Evolutionary conservation across 2,329 filamentous ascomycete genomes (phyloP), one percentile per base, ranked within the genome.

Genomic region (Penicillium sp.): DNA sequence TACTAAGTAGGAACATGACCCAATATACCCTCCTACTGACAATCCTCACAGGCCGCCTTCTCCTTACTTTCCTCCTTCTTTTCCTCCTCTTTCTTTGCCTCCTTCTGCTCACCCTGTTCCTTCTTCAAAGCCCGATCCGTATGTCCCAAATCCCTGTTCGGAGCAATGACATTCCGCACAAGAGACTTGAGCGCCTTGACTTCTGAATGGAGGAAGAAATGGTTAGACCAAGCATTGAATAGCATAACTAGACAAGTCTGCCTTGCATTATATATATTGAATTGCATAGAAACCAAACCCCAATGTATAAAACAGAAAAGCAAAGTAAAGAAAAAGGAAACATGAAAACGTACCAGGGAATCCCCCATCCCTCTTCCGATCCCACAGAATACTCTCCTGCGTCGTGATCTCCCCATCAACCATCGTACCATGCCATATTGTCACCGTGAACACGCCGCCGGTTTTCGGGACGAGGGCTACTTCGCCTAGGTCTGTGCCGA

Each of bases 121-220:
- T 68, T 69, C 58, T 68, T 72, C 62, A 78, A 64, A 1, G 76
- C 76, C 54, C 85, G 80, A 73, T 93, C 89, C 25, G 91, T 88
- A 76, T 97, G 93, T 0, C 93, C 93, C 53, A 97, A 78, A 69
- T 93, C 84, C 61, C 89, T 82, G 1, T 79, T 81, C 0, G 93
- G 93, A 68, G 94, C 88, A 66, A 97, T 87, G 51, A 90, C 82
- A 77, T 97, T 90, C 57, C 93, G 81, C 6, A 97, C 86, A 17
- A 88, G 82, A 59, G 91, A 86, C 78, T 97, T 97, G 43, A 97
- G 82, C 65, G 93, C 88, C 76, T 97, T 96, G 2, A 90, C 92
- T 78, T 97, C 92, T 77, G 57, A 47, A 45, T 43, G 8, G 23
- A 41, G n/a, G 51, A 12, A 42, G 9, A 38, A 58, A 31, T 15